Evolutionary conservation across 306 rosid species (phyloP), one percentile per base, ranked within the genome.

Genomic region (Trichosanthes cucumerina): DNA sequence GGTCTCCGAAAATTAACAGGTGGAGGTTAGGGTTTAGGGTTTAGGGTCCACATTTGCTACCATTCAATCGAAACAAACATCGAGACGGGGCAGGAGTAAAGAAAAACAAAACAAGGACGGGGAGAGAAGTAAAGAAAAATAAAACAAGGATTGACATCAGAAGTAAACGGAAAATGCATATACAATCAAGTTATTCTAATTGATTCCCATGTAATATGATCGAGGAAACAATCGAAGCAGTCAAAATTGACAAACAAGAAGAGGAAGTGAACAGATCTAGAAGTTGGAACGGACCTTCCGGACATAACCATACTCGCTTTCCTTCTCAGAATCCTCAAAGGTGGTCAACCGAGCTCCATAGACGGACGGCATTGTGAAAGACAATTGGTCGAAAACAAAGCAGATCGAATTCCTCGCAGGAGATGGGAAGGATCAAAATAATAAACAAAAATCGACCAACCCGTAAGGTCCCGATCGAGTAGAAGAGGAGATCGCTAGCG

Each of bases 301-400:
- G 80, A 96, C 96, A 69, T 96, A 96, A 58, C 99, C 99, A 80
- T 91, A 96, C 87, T 96, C 99, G 72, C 99, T 96, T 87, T 96
- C 99, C 93, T 92, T 96, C 97, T 96, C 99, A 46, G 85, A 77
- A 81, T 96, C 99, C 63, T 96, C 99, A 82, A 96, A 96, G 36
- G 99, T 96, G 79, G 99, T 96, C 85, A 96, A 64, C 26, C 91
- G 98, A 82, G 84, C 91, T 86, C 99, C 98, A 78, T 91, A 87
- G 41, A 87, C 98, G 34, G 98, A 85, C 76, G 99, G 96, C 99
- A 96, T 96, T 84, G 82, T 87, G 60, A 58, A 47, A 14, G 59
- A 50, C n/a, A n/a, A n/a, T n/a, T n/a, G n/a, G n/a, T n/a, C n/a
- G n/a, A n/a, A n/a, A n/a, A n/a, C 9, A 26, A 28, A 50, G 28